A percentile compares a stretch with the other conserved stretches of the same genome.
phyloP scores from a whole-genome alignment of 441 rosid species.

The Pelargonium australe region DNA sequence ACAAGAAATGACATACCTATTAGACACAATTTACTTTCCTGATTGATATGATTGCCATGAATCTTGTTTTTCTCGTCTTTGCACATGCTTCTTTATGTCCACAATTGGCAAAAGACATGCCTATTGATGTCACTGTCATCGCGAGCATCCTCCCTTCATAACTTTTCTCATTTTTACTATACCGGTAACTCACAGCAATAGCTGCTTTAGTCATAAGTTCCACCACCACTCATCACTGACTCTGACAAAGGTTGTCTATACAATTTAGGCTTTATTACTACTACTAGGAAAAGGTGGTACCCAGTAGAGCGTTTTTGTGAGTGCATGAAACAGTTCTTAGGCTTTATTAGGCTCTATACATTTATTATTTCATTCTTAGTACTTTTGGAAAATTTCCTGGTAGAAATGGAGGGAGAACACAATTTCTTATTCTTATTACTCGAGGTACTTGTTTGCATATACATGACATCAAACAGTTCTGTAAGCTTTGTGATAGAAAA shows the following conservation, averaged over 20 bases:
- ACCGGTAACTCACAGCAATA: not conserved
- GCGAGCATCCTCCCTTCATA: conserved; percentile 1
- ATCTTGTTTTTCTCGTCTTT: not conserved
- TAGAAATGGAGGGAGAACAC: not conserved
- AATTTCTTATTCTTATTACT: not conserved
- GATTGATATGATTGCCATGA: conserved; percentile 1
- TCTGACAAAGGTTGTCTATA: not conserved
- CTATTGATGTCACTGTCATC: not conserved
- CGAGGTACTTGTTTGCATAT: not conserved
- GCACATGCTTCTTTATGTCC: conserved; percentile 8
- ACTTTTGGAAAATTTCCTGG: not conserved
- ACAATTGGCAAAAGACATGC: conserved; percentile 4
- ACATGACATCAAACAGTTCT: not conserved
- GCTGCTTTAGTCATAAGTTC: not conserved
- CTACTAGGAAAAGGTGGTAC: not conserved
- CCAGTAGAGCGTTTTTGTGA: not conserved
- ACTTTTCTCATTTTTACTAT: conserved; percentile 1
- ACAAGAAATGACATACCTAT: not conserved
- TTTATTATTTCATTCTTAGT: not conserved
- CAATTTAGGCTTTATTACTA: not conserved
- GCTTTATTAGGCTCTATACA: too few species aligned
- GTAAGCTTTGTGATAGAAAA: conserved; percentile 3
- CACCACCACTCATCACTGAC: conserved; percentile 2
- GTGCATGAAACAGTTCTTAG: too few species aligned
- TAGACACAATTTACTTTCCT: not conserved